Evolutionary conservation across 768 basidiomycete species (phyloP).

Genomic region (Boletus vinaceobasis): DNA sequence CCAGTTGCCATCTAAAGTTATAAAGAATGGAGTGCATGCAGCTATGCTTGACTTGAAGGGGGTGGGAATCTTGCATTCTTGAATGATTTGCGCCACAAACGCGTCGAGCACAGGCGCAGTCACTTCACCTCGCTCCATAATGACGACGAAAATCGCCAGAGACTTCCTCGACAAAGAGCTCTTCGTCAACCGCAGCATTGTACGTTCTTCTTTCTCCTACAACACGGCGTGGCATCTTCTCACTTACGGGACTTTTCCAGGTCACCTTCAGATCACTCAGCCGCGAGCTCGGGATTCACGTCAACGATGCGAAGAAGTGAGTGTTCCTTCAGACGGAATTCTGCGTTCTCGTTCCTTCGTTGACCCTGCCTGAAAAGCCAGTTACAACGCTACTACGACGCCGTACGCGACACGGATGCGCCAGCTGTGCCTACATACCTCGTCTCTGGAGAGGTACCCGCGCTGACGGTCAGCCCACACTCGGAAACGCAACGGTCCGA

Average conservation of each 20-base stretch:
- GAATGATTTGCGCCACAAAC: constrained; percentile 8
- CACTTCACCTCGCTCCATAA: constrained; percentile 10
- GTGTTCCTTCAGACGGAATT: neutral
- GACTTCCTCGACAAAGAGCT: constrained; percentile 49
- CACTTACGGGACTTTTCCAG: constrained; percentile 33
- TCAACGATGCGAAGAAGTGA: constrained; percentile 77
- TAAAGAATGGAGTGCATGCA: too few species aligned
- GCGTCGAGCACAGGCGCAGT: neutral
- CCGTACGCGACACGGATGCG: constrained; percentile 34
- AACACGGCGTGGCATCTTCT: neutral
- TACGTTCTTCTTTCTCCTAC: constrained; percentile 21
- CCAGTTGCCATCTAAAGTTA: too few species aligned
- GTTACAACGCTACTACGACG: constrained; percentile 54
- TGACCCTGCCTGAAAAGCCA: constrained; percentile 42
- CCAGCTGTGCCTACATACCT: constrained; percentile 62
- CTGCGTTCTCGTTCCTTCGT: neutral
- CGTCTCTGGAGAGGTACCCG: constrained; percentile 52
- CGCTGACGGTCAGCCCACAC: constrained; percentile 11
- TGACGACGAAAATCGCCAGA: constrained; percentile 29
- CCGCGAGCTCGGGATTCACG: constrained; percentile 65
- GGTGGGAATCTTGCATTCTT: neutral
- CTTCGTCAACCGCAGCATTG: constrained; percentile 42
- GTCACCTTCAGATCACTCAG: constrained; percentile 80
- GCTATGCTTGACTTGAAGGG: neutral
- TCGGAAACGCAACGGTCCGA: constrained; percentile 6